Base-by-base conservation (phyloP, 148 eudicot species). In the Fagopyrum esculentum region DNA sequence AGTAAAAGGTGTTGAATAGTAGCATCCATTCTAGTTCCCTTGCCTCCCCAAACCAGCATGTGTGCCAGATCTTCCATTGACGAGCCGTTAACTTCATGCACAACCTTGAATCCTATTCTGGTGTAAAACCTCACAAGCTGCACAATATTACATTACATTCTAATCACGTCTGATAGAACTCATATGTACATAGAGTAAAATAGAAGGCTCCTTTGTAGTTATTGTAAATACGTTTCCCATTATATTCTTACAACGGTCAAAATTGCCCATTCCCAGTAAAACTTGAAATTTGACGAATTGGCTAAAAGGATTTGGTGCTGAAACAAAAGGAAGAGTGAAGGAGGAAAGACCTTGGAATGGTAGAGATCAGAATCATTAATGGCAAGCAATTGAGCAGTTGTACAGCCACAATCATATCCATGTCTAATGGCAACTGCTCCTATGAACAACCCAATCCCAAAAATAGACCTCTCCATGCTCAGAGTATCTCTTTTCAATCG, bases 11-110 rank as follows among this genome's bases (percentile, higher is more conserved):
- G 78, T 71, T 86, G 71, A 45, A 91, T 75, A 54, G 82, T 70
- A 66, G 98, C 98, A 80, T 91, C 91, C 98, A 93, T 93, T 77
- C 95, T 74, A 35, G 98, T 93, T 22, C 98, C 98, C 73, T 80
- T 85, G 22, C 97, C 98, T 71, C 98, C 98, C 98, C 98, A 93
- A 0, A 88, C 91, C 54, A 93, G 71, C 94, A 88, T 84, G 75
- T 93, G 90, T 5, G 80, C 76, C 10, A 85, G 35, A 72, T 93
- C 98, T 74, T 84, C 89, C n/a, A 92, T 54, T 2, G 93, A 87
- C 16, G 88, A 84, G 44, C 97, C 98, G 26, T 73, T 87, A 22
- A 95, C 98, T 81, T 91, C 91, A 75, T 84, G 84, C 64, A 95
- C 96, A 11, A 76, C 77, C 78, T 85, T 86, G 89, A 95, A 95